Percentiles rank a stretch among this genome's conserved stretches.
phyloP scores from a whole-genome alignment of 257 asterid genomes.

The Nicotiana tabacum region DNA sequence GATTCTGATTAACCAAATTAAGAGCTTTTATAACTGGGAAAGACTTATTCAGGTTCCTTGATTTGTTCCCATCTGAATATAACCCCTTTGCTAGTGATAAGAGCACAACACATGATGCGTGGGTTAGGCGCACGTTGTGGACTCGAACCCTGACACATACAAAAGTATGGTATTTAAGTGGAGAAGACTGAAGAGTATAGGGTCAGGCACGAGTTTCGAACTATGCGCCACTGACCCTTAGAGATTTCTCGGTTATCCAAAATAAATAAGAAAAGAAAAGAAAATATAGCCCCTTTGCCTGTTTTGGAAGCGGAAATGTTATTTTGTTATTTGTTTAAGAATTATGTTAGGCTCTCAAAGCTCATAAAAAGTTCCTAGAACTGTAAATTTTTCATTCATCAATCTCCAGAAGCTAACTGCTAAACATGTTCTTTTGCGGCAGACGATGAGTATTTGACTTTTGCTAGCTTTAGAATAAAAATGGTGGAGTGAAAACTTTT shows the following conservation, averaged over 20 bases:
- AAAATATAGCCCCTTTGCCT: neutral
- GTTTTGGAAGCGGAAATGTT: conserved; percentile 1
- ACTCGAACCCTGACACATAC: neutral
- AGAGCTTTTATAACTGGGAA: neutral
- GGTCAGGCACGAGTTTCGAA: neutral
- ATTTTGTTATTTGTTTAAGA: neutral
- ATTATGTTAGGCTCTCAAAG: neutral
- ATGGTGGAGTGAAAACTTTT: neutral
- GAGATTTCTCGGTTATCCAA: neutral
- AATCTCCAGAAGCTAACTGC: neutral
- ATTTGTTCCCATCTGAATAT: neutral
- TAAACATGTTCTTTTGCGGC: neutral
- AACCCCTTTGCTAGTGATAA: neutral
- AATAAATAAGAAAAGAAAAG: neutral
- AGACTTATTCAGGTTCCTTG: neutral
- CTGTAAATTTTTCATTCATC: neutral
- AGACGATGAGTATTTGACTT: neutral
- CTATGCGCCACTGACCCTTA: neutral
- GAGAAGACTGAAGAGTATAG: no score
- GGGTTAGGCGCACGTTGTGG: neutral
- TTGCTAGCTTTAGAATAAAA: neutral
- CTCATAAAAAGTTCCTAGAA: neutral
- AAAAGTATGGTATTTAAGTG: neutral
- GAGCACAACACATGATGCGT: neutral
- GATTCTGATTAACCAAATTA: conserved; percentile 1